phyloP scores from a whole-genome alignment of 1,139 yeast genomes.

The Pneumocystis wakefieldiae region DNA sequence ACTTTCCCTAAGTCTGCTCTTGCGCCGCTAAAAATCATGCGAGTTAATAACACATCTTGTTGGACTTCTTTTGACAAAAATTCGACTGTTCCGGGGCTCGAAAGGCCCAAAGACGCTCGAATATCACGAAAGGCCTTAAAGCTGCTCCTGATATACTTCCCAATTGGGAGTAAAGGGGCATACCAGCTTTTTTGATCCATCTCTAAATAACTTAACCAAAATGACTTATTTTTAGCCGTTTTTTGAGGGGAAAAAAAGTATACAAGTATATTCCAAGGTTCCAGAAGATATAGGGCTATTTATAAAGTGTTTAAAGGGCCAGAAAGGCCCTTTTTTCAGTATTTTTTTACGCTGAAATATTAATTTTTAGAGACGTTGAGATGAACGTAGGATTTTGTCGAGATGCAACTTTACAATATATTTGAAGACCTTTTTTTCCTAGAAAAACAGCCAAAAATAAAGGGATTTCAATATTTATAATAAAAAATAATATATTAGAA shows the following conservation, averaged over 20 bases:
- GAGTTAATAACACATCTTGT: constrained; percentile 80
- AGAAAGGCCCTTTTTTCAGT: not conserved
- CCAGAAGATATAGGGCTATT: no score
- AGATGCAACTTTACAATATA: not conserved
- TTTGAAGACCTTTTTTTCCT: no score
- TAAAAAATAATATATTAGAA: no score
- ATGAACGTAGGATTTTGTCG: no score
- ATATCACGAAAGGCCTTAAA: constrained; percentile 23
- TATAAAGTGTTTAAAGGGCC: not conserved
- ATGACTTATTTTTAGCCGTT: not conserved
- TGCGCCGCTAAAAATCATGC: constrained; percentile 86
- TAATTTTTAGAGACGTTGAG: not conserved
- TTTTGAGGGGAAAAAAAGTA: not conserved
- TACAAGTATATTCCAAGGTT: not conserved
- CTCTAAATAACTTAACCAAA: not conserved
- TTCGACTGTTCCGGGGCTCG: constrained; percentile 91
- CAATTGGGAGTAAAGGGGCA: not conserved
- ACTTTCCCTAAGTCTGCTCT: constrained; percentile 94
- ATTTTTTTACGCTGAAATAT: no score
- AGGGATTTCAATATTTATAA: not conserved
- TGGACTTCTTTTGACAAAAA: constrained; percentile 85
- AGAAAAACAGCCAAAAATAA: no score
- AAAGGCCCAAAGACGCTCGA: constrained; percentile 64
- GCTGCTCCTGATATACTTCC: not conserved
- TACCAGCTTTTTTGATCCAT: not conserved